Percentiles rank a stretch among this genome's conserved stretches.
phyloP scores from a whole-genome alignment of 2,329 filamentous ascomycete species.

The Metarhizium brunneum region DNA sequence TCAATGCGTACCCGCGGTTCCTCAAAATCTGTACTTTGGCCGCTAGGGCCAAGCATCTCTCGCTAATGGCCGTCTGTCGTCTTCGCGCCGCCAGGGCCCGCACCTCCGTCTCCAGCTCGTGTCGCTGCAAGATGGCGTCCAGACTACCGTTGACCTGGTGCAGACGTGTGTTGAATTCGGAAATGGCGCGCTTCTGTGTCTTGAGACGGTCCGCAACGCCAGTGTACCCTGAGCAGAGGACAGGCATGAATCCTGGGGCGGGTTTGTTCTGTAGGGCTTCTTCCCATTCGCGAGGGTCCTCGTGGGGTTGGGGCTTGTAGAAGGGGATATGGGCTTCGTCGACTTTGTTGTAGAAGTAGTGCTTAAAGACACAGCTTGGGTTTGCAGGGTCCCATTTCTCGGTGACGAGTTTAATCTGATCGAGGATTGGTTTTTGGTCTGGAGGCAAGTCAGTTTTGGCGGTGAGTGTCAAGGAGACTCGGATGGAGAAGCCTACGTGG shows the following conservation, averaged over 20 bases:
- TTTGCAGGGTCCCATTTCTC: conserved; percentile 66
- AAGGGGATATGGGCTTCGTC: conserved; percentile 66
- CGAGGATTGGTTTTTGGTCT: conserved; percentile 61
- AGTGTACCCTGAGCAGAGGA: conserved; percentile 64
- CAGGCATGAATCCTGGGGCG: conserved; percentile 65
- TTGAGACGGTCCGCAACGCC: conserved; percentile 63
- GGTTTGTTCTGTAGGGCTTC: conserved; percentile 75
- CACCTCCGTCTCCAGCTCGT: conserved; percentile 69
- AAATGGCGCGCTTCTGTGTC: conserved; percentile 60
- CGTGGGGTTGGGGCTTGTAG: conserved; percentile 59
- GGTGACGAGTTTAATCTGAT: conserved; percentile 62
- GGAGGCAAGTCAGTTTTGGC: conserved; percentile 1
- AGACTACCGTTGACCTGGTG: conserved; percentile 74
- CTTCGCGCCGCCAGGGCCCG: conserved; percentile 63
- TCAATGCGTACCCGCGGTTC: conserved; percentile 73
- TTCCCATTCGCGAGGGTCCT: conserved; percentile 75
- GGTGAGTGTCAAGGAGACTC: not conserved
- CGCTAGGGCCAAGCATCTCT: conserved; percentile 65
- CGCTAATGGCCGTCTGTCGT: conserved; percentile 62
- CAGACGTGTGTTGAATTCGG: conserved; percentile 59
- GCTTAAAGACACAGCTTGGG: conserved; percentile 64
- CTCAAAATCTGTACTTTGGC: conserved; percentile 72
- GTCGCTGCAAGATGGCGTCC: conserved; percentile 61
- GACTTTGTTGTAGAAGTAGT: conserved; percentile 84
- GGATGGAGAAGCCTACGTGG: conserved; percentile 28